Base-by-base conservation (phyloP, 1,284 basidiomycete genomes). In the Peniophora sp. region DNA sequence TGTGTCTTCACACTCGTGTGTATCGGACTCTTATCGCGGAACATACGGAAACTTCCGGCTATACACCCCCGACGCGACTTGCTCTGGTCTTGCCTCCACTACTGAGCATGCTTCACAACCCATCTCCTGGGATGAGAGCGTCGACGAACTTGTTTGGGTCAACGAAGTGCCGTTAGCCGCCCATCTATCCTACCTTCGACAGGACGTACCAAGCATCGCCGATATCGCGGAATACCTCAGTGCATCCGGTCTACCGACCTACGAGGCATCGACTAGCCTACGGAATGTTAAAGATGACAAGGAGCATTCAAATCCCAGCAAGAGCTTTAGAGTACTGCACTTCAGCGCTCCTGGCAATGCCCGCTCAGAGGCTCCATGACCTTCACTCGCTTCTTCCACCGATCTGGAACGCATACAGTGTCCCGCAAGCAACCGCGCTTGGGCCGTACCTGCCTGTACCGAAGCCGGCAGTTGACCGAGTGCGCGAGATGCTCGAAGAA, bases 341-440 rank as follows among this genome's bases (percentile, higher is more conserved):
- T 20, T 71, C 74, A 17, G 72, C 73, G 1, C 63, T 84, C 8
- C 52, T 83, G 24, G 74, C 77, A 3, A 60, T 81, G 39, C 62
- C 63, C 53, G 53, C 59, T 3, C 59, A 62, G 9, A 61, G 63
- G 14, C 72, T 69, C 36, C 59, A 58, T 51, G 59, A 61, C 20
- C 66, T 81, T 52, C 78, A 81, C 59, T 68, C 66, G 46, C 50
- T 75, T 53, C 69, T 87, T 23, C 83, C 83, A 1, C 73, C 69
- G 17, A 80, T 77, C 65, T 85, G 81, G 78, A 84, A 76, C 57
- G 71, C 77, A 2, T 74, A 71, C 3, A 66, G 76, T 1, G 65
- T 88, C 19, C 77, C 82, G 2, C 50, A 58, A 3, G 53, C 59
- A 0, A 79, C 84, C 3, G 27, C 5, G 27, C 27, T 57, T 74